These are phyloP conservation scores for Trichothecium sympodiale DNA, from an alignment of 2,329 filamentous ascomycete species.

Conservation along the genomic window DNA sequence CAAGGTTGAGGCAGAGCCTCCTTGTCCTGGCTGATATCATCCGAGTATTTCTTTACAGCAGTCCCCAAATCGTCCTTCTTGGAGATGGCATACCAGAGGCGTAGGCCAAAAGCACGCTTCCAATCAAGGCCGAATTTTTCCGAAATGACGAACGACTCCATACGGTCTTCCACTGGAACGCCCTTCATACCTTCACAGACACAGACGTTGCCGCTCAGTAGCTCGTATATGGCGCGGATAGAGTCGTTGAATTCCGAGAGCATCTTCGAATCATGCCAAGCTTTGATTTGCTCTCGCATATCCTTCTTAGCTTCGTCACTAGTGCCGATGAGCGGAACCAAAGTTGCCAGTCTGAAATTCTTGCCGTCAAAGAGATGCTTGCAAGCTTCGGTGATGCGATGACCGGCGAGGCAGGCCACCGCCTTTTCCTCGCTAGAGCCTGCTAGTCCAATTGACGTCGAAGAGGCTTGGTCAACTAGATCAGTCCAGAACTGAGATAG, in stretches of 20 bases:
- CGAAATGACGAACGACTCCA: conserved; percentile 70
- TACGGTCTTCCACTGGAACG: conserved; percentile 65
- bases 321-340: conserved; percentile 72
- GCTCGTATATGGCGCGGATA: conserved; percentile 78
- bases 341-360: conserved; percentile 73
- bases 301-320: conserved; percentile 59
- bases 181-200: conserved; percentile 67
- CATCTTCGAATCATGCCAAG: conserved; percentile 75
- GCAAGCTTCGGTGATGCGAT: conserved; percentile 75
- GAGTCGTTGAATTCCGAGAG: conserved; percentile 79
- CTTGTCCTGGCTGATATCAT: conserved; percentile 59
- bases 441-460: conserved; percentile 44
- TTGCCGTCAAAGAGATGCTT: conserved; percentile 63
- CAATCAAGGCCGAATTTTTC: conserved; percentile 80
- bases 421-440: conserved; percentile 70
- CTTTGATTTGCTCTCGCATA: conserved; percentile 68
- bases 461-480: conserved; percentile 50
- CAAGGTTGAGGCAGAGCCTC: conserved; percentile 66
- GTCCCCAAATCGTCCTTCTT: conserved; percentile 56
- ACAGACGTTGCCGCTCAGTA: conserved; percentile 80
- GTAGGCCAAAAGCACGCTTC: conserved; percentile 85
- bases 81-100: conserved; percentile 76
- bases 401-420: conserved; percentile 65
- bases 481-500: conserved; percentile 58
- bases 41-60: conserved; percentile 62